These are phyloP conservation scores for Erodium maritimum DNA, from an alignment of 345 rosid species.

Conservation along the genomic window DNA sequence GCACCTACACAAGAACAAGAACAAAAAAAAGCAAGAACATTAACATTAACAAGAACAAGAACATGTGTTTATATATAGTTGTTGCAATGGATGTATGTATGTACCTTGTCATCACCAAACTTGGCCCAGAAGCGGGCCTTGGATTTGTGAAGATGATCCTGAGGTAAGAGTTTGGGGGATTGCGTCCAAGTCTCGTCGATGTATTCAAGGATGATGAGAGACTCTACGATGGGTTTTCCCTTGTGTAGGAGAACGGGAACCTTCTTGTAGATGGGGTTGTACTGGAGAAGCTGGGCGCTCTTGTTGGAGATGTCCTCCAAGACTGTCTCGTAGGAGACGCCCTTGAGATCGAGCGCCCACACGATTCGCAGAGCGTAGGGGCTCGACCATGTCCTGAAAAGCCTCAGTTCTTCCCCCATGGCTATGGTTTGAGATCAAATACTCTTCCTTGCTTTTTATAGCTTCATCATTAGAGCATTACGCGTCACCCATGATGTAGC, in stretches of 20 bases:
- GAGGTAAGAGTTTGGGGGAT: slow-evolving; percentile 24
- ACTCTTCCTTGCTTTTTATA: too few species aligned
- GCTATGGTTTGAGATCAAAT: too few species aligned
- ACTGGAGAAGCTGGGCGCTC: slow-evolving; percentile 31
- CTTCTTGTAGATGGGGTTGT: slow-evolving; percentile 39
- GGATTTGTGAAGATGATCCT: slow-evolving; percentile 33
- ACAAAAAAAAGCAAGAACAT: too few species aligned
- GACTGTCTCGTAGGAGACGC: slow-evolving; percentile 29
- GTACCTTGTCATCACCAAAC: slow-evolving; percentile 39
- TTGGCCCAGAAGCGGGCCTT: slow-evolving; percentile 46
- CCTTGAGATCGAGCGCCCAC: slow-evolving; percentile 39
- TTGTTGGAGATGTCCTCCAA: slow-evolving; percentile 36
- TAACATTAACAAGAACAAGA: too few species aligned
- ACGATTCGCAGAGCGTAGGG: slow-evolving; percentile 33
- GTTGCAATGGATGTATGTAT: too few species aligned
- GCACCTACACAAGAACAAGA: slow-evolving; percentile 1
- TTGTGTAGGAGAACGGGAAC: slow-evolving; percentile 43
- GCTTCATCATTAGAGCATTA: too few species aligned
- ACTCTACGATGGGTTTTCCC: slow-evolving; percentile 30
- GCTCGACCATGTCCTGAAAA: slow-evolving; percentile 34
- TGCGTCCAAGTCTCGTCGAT: slow-evolving; percentile 45
- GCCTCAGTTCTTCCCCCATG: slow-evolving; percentile 14
- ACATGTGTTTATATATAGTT: too few species aligned
- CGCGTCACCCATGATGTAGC: too few species aligned
- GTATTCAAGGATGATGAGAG: slow-evolving; percentile 39